A percentile compares a stretch with the other conserved stretches of the same genome.
Conservation (phyloP, 345 rosid genomes). For the Melaleuca quinquenervia region DNA sequence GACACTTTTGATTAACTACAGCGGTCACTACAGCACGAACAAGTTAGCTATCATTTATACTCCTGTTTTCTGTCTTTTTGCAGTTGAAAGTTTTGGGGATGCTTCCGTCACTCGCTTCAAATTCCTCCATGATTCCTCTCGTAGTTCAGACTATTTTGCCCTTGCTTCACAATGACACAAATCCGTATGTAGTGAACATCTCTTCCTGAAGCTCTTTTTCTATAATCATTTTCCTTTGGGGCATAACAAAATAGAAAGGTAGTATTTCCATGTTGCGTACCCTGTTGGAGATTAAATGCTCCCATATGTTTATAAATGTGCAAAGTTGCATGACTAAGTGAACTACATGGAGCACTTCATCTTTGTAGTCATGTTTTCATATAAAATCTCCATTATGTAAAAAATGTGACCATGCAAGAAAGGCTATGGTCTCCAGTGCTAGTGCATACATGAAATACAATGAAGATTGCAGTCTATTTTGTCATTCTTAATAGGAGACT, state of each 20-base stretch:
- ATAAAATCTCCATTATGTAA: background rate
- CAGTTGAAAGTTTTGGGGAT: constrained; percentile 75
- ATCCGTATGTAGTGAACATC: constrained; percentile 38
- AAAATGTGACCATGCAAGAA: too few relatives aligned
- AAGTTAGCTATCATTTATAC: background rate
- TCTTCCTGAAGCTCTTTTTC: background rate
- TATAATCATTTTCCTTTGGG: background rate
- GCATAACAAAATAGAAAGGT: background rate
- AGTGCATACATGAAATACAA: background rate
- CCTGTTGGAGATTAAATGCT: background rate
- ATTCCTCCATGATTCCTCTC: constrained; percentile 74
- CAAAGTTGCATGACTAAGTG: background rate
- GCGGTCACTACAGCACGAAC: background rate
- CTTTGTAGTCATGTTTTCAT: background rate
- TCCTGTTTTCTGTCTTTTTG: constrained; percentile 1
- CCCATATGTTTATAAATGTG: background rate
- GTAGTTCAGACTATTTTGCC: constrained; percentile 76
- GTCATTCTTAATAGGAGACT: background rate
- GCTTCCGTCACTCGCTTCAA: constrained; percentile 86
- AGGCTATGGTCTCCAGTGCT: background rate
- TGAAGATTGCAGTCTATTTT: background rate
- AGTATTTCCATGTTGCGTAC: background rate
- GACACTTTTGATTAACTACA: background rate
- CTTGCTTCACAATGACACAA: constrained; percentile 61
- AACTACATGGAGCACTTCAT: background rate